Percentiles rank a stretch among this genome's conserved stretches.
phyloP scores from a whole-genome alignment of 306 rosid genomes.

The Citrullus mucosospermus region DNA sequence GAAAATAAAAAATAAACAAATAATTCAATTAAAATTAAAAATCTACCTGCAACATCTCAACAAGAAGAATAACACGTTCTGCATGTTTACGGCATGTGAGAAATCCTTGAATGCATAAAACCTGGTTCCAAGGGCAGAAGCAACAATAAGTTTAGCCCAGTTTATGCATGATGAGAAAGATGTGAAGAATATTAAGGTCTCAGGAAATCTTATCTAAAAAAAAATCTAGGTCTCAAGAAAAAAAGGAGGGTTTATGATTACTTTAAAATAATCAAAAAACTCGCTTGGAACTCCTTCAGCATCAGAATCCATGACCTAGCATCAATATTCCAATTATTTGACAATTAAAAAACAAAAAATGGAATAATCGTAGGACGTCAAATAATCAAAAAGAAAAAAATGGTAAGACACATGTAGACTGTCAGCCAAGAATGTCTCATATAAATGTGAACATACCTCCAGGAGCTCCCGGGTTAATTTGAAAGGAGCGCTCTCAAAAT shows the following conservation, averaged over 20 bases:
- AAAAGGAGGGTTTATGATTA: constrained; percentile 16
- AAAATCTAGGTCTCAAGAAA: background rate
- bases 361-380: background rate
- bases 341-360: background rate
- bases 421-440: background rate
- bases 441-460: constrained; percentile 45
- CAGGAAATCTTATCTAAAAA: background rate
- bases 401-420: background rate
- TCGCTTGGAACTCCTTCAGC: constrained; percentile 99
- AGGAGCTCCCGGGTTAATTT: constrained; percentile 93
- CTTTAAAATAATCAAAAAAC: constrained; percentile 98
- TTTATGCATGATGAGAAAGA: background rate
- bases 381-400: background rate
- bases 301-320: constrained; percentile 99
- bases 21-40: background rate
- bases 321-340: constrained; percentile 15
- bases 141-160: constrained; percentile 11
- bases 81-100: constrained; percentile 99
- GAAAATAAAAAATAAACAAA: background rate
- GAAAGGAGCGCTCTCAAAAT: constrained; percentile 98
- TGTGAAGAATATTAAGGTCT: constrained; percentile 2
- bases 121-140: constrained; percentile 37
- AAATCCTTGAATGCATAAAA: constrained; percentile 99
- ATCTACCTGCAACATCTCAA: constrained; percentile 97
- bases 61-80: constrained; percentile 94